phyloP scores from a whole-genome alignment of 2,329 filamentous ascomycete species.

The Exophiala sideris region DNA sequence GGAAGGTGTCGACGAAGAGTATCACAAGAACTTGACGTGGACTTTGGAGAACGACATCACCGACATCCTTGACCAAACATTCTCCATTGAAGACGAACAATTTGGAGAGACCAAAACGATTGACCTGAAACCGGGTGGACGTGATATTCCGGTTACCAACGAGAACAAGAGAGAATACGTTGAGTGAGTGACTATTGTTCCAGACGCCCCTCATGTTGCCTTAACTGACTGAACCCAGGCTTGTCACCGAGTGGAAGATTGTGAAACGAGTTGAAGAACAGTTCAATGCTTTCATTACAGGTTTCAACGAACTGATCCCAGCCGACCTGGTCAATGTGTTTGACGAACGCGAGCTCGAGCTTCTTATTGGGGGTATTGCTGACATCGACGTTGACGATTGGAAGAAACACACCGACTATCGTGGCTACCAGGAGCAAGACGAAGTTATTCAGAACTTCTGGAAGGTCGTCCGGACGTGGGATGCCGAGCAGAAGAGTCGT shows the following conservation, averaged over 20 bases:
- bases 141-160: constrained; percentile 93
- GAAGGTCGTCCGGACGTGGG: constrained; percentile 92
- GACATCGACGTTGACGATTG: constrained; percentile 99
- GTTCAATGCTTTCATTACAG: constrained; percentile 95
- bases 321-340: constrained; percentile 97
- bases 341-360: constrained; percentile 92
- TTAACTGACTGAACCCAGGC: constrained; percentile 40
- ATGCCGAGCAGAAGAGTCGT: constrained; percentile 96
- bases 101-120: constrained; percentile 94
- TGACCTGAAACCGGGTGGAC: constrained; percentile 84
- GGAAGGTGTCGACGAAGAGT: constrained; percentile 98
- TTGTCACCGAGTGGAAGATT: constrained; percentile 99
- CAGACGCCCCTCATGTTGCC: background rate
- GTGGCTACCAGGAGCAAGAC: constrained; percentile 95
- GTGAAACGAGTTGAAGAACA: constrained; percentile 98
- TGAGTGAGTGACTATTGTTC: constrained; percentile 56
- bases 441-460: constrained; percentile 98
- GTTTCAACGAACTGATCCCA: constrained; percentile 96
- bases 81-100: constrained; percentile 94
- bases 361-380: constrained; percentile 97
- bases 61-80: constrained; percentile 90
- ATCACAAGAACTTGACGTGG: constrained; percentile 95
- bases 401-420: constrained; percentile 99
- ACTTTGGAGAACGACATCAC: constrained; percentile 97
- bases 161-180: constrained; percentile 99